Conservation (phyloP, 805 yeast species). For the Zygoascus bituminiphila region DNA sequence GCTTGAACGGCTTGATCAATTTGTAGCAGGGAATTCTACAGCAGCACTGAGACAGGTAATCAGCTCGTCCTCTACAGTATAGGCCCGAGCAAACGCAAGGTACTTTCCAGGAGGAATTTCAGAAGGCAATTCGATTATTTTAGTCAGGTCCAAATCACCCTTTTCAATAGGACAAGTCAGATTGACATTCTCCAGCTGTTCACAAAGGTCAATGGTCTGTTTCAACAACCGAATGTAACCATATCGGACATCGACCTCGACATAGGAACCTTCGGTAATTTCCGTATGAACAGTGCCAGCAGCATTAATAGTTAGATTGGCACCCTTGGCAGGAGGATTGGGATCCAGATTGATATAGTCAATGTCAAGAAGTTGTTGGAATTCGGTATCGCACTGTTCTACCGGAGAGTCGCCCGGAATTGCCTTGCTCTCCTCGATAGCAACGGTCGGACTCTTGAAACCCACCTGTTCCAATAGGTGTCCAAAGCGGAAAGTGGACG, state of each 20-base stretch:
- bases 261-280: constrained; percentile 81
- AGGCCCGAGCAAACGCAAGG: constrained; percentile 81
- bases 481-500: not conserved
- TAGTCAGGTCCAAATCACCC: constrained; percentile 60
- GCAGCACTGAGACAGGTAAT: constrained; percentile 66
- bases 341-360: constrained; percentile 58
- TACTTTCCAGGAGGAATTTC: constrained; percentile 96
- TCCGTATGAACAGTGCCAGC: constrained; percentile 49
- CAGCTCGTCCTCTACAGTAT: constrained; percentile 69
- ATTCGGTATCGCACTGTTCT: constrained; percentile 58
- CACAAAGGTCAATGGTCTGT: constrained; percentile 91
- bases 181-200: constrained; percentile 74
- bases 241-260: constrained; percentile 85
- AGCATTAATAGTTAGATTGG: constrained; percentile 71
- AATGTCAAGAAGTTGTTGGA: constrained; percentile 57
- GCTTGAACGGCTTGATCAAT: too few species aligned
- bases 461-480: not conserved
- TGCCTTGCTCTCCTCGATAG: constrained; percentile 9
- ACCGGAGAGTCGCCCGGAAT: constrained; percentile 91
- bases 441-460: not conserved
- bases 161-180: constrained; percentile 71
- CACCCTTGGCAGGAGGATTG: constrained; percentile 85
- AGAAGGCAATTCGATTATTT: constrained; percentile 73
- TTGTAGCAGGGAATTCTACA: constrained; percentile 33
- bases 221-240: constrained; percentile 85